A percentile compares a stretch with the other conserved stretches of the same genome.
Conservation (phyloP, 2,329 filamentous ascomycete genomes). For the Zymoseptoria brevis region DNA sequence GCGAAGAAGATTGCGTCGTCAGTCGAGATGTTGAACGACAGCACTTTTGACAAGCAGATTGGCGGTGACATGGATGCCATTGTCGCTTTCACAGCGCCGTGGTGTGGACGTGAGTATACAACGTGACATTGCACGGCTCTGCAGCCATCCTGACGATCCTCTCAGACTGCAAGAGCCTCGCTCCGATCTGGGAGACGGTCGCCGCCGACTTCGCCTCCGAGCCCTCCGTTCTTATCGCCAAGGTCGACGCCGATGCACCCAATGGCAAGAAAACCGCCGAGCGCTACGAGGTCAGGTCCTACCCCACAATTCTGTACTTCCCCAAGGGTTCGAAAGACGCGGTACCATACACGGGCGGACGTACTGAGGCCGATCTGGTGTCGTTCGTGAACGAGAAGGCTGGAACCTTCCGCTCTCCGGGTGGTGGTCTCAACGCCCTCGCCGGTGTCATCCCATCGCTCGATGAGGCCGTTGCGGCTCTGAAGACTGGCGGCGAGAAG, state of each 20-base stretch:
- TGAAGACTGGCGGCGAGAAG: constrained; percentile 54
- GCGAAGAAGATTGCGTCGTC: constrained; percentile 64
- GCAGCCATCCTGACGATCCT: constrained; percentile 4
- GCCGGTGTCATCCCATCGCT: constrained; percentile 78
- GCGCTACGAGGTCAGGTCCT: constrained; percentile 71
- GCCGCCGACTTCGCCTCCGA: constrained; percentile 76
- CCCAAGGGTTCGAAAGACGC: constrained; percentile 69
- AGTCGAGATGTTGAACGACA: constrained; percentile 73
- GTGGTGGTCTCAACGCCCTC: constrained; percentile 67
- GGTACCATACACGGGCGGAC: constrained; percentile 65
- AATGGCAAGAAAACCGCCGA: constrained; percentile 71
- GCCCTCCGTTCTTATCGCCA: constrained; percentile 73
- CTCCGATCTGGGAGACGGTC: constrained; percentile 81
- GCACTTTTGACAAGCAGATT: constrained; percentile 66
- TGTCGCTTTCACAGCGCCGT: constrained; percentile 94
- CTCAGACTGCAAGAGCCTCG: constrained; percentile 91
- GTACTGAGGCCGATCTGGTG: constrained; percentile 68
- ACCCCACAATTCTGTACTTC: constrained; percentile 98
- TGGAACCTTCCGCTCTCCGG: constrained; percentile 73
- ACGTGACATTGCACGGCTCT: background rate
- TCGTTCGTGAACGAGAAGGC: constrained; percentile 80
- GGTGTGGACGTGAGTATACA: constrained; percentile 83
- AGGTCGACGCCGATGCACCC: constrained; percentile 87
- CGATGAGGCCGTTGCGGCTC: constrained; percentile 67
- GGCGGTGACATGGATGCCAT: constrained; percentile 82